Evolutionary conservation across 202 grass and related monocot genomes (phyloP), one percentile per base, ranked within the genome.

Genomic region (Musa balbisiana): DNA sequence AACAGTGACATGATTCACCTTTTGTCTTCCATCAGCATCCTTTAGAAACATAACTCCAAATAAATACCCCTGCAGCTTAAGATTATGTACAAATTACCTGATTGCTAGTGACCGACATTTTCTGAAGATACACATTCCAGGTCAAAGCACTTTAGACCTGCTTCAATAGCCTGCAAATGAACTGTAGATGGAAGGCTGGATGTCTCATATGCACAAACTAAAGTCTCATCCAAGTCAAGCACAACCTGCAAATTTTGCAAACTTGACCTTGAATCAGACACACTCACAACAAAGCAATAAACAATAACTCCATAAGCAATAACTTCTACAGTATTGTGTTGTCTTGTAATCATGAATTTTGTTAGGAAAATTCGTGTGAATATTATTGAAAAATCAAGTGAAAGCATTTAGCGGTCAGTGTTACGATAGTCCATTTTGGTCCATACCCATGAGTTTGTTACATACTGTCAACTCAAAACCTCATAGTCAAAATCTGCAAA

Each of bases 161-260:
- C 85, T 85, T 99, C 91, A 83, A 99, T 82, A 79, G 95, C 95
- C 76, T 95, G 95, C 10, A 80, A 80, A 71, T 85, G 87, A 80
- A 99, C 82, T 83, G 92, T 82, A 78, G 85, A 49, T 70, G 95
- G 95, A 80, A 99, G 87, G 72, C 87, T 87, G 79, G 95, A 92
- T 67, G 95, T 85, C 23, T 99, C 95, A 64, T 99, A 99, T 9
- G 95, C 91, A 77, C 91, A 99, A 82, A 99, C 91, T 86, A 99
- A 84, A 80, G 95, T 99, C 87, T 99, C 91, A 49, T 99, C 95
- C 87, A 99, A 85, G 73, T 99, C 95, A 76, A 99, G 91, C 73
- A 99, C 95, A 72, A 99, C 89, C 95, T 99, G 72, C 81, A 88
- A 6, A 86, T 76, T 52, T 55, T 25, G 20, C 9, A 25, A 53